Conservation (phyloP, 2,329 filamentous ascomycete genomes). For the Aspergillus puulaauensis region DNA sequence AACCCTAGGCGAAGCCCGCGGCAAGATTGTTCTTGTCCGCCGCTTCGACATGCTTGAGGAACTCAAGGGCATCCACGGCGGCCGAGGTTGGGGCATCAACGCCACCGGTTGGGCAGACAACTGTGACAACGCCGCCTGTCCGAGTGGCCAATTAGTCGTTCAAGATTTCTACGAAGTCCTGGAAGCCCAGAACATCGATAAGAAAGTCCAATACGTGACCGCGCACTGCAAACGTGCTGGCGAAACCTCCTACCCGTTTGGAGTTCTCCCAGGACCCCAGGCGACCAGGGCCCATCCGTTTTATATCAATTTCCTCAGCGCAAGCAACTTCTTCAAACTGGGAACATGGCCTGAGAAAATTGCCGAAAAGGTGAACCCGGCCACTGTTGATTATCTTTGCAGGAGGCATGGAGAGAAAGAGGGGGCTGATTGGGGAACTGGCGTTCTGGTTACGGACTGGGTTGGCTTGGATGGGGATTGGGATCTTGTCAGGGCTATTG, state of each 20-base stretch:
- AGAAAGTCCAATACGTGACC: constrained; percentile 73
- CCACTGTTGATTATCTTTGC: constrained; percentile 61
- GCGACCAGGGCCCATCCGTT: constrained; percentile 59
- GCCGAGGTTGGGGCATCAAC: constrained; percentile 58
- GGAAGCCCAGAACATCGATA: constrained; percentile 70
- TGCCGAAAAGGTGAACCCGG: constrained; percentile 82
- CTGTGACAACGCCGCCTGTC: constrained; percentile 69
- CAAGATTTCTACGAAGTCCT: constrained; percentile 94
- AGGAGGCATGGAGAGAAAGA: constrained; percentile 52
- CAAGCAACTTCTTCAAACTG: constrained; percentile 90
- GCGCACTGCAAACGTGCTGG: constrained; percentile 75
- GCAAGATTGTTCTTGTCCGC: constrained; percentile 79
- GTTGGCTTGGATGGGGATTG: constrained; percentile 84
- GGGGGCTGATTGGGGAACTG: constrained; percentile 70
- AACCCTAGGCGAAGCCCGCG: constrained; percentile 72
- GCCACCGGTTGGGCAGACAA: constrained; percentile 80
- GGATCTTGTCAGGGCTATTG: constrained; percentile 82
- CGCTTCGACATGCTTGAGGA: constrained; percentile 67
- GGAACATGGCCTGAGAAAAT: constrained; percentile 93
- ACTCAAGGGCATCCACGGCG: constrained; percentile 46
- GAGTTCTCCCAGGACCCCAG: constrained; percentile 38
- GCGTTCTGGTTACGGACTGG: constrained; percentile 91
- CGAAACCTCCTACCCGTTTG: constrained; percentile 46
- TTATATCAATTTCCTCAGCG: constrained; percentile 87
- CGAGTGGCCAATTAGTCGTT: constrained; percentile 73